These are phyloP conservation scores for Nicotiana knightiana DNA, from an alignment of 257 asterid genomes.

Conservation along the genomic window DNA sequence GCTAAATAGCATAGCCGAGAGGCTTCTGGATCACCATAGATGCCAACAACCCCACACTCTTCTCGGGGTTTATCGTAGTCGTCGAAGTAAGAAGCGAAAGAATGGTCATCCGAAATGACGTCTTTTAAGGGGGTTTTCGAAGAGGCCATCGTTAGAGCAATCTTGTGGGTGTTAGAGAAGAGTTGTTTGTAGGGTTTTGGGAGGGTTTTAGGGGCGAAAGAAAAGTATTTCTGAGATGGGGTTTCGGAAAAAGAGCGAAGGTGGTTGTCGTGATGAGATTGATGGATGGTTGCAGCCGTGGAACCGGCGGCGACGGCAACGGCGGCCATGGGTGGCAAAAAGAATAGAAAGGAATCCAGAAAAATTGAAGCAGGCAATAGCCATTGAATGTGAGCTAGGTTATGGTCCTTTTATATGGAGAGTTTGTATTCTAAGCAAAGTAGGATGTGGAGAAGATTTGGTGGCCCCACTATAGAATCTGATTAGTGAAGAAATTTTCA, in stretches of 20 bases:
- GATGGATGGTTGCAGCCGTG: constrained; percentile 11
- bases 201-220: constrained; percentile 26
- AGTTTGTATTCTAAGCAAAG: not conserved
- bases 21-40: constrained; percentile 89
- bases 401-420: constrained; percentile 16
- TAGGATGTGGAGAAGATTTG: not conserved
- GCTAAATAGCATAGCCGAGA: constrained; percentile 77
- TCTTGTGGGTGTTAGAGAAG: too few species aligned
- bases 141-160: not conserved
- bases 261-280: constrained; percentile 16
- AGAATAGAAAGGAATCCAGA: not conserved
- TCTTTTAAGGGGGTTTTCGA: constrained; percentile 55
- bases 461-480: not conserved
- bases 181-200: constrained; percentile 26
- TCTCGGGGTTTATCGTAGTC: constrained; percentile 69
- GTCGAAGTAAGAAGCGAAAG: not conserved
- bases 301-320: constrained; percentile 11
- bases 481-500: too few species aligned
- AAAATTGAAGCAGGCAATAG: constrained; percentile 13
- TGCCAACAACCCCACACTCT: constrained; percentile 93
- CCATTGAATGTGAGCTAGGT: constrained; percentile 34
- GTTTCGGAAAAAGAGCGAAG: not conserved
- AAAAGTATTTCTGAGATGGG: not conserved
- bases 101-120: constrained; percentile 8
- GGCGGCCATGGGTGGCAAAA: constrained; percentile 21